These are phyloP conservation scores for Kwoniella sp. DNA, from an alignment of 768 basidiomycete species.

Conservation along the genomic window DNA sequence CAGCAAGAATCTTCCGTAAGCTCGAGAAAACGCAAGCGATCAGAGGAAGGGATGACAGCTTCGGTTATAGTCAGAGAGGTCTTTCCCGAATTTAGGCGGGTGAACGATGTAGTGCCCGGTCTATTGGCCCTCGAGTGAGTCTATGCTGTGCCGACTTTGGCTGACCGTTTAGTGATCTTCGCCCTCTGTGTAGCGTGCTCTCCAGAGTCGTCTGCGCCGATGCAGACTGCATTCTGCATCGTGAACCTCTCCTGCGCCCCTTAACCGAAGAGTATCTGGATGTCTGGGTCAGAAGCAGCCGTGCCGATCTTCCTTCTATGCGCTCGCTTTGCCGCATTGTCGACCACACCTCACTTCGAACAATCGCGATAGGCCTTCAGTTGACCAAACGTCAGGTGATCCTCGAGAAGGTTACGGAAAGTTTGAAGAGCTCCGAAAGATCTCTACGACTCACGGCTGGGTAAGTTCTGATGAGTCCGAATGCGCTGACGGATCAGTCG, in stretches of 20 bases:
- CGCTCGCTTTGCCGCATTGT: constrained; percentile 12
- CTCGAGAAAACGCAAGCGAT: constrained; percentile 22
- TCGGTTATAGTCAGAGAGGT: background rate
- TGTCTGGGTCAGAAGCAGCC: constrained; percentile 14
- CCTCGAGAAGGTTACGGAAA: constrained; percentile 2
- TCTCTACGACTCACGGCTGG: constrained; percentile 16
- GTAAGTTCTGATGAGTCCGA: constrained; percentile 11
- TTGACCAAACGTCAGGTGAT: constrained; percentile 16
- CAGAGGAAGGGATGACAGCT: background rate
- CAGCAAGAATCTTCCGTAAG: background rate
- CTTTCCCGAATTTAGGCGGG: background rate
- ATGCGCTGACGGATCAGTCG: constrained; percentile 15
- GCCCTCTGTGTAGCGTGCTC: background rate
- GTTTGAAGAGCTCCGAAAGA: constrained; percentile 5
- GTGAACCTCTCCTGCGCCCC: background rate
- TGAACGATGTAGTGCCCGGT: background rate
- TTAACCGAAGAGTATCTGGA: constrained; percentile 19
- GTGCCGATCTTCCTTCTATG: constrained; percentile 2
- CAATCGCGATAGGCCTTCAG: constrained; percentile 10
- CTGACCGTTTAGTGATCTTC: constrained; percentile 11
- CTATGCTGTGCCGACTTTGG: background rate
- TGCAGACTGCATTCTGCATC: constrained; percentile 13
- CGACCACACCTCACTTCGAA: constrained; percentile 14
- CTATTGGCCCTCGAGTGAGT: constrained; percentile 11
- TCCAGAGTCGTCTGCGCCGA: constrained; percentile 6